phyloP scores from a whole-genome alignment of 23 red algal species.

The Agarophyton chilense region DNA sequence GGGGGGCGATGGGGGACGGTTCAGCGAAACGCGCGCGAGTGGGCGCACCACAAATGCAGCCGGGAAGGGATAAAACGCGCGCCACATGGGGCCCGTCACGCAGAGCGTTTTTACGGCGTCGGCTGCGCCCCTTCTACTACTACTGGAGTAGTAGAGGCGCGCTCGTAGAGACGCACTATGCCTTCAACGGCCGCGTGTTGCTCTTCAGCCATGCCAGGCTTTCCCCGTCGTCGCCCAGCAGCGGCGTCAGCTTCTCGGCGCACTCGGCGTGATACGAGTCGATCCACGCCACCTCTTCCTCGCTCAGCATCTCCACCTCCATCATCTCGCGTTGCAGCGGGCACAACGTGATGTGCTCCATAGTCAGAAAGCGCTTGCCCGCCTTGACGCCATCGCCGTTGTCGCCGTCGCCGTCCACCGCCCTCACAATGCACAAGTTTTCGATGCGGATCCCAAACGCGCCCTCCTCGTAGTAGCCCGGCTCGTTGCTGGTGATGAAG shows the following conservation, averaged over 20 bases:
- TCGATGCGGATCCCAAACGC: constrained; percentile 97
- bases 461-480: constrained; percentile 98
- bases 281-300: constrained; percentile 78
- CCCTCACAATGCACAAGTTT: constrained; percentile 70
- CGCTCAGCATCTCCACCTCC: constrained; percentile 57
- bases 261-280: constrained; percentile 80
- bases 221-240: constrained; percentile 53
- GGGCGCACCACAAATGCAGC: too few species aligned
- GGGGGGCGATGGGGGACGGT: too few species aligned
- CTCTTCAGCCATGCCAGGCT: constrained; percentile 23
- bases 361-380: constrained; percentile 61
- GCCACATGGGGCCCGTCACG: too few species aligned
- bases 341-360: constrained; percentile 83
- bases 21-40: too few species aligned
- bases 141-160: too few species aligned
- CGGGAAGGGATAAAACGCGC: too few species aligned
- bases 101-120: too few species aligned
- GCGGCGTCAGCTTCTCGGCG: constrained; percentile 61
- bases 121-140: too few species aligned
- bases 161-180: too few species aligned
- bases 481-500: constrained; percentile 95
- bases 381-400: background rate
- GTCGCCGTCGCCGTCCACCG: constrained; percentile 13
- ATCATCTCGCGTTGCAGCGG: constrained; percentile 88
- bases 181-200: constrained; percentile 33